These are phyloP conservation scores for Nepenthes gracilis DNA, from an alignment of 148 eudicot species.

Conservation along the genomic window DNA sequence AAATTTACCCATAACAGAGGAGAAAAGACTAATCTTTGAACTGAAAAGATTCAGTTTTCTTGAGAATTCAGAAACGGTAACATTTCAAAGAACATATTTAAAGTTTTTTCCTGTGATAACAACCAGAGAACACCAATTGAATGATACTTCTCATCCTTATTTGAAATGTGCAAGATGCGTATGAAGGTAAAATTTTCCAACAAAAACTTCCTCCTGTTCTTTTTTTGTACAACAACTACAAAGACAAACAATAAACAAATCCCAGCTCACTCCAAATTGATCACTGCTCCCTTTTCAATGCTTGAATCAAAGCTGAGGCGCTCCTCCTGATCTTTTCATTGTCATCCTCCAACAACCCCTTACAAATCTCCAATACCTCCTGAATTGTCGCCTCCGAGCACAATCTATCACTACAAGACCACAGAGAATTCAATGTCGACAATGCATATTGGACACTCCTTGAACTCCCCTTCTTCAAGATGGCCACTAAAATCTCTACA, in stretches of 20 bases:
- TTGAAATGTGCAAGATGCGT: not conserved
- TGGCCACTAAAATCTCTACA: constrained; percentile 36
- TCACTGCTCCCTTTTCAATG: constrained; percentile 29
- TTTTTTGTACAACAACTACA: not conserved
- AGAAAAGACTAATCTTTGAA: not conserved
- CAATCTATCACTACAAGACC: constrained; percentile 36
- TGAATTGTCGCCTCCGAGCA: constrained; percentile 28
- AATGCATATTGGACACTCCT: constrained; percentile 76
- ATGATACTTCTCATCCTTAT: not conserved
- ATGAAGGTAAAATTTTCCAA: not conserved
- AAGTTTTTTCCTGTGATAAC: not conserved
- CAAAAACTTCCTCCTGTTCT: not conserved
- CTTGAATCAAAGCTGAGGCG: constrained; percentile 58
- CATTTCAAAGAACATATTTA: not conserved
- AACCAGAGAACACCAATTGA: not conserved
- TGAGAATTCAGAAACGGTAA: not conserved
- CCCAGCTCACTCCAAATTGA: not conserved
- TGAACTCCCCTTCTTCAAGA: constrained; percentile 60
- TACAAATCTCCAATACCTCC: constrained; percentile 66
- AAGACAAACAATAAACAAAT: not conserved
- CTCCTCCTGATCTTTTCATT: constrained; percentile 75
- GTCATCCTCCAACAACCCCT: constrained; percentile 64
- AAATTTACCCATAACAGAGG: too few species aligned
- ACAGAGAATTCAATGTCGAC: constrained; percentile 40
- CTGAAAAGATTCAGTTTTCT: not conserved